Percentiles rank a stretch among this genome's conserved stretches.
These are phyloP conservation scores for Coemansia sp. DNA, from an alignment of 192 early-diverging fungal genomes.

Conservation along the genomic window DNA sequence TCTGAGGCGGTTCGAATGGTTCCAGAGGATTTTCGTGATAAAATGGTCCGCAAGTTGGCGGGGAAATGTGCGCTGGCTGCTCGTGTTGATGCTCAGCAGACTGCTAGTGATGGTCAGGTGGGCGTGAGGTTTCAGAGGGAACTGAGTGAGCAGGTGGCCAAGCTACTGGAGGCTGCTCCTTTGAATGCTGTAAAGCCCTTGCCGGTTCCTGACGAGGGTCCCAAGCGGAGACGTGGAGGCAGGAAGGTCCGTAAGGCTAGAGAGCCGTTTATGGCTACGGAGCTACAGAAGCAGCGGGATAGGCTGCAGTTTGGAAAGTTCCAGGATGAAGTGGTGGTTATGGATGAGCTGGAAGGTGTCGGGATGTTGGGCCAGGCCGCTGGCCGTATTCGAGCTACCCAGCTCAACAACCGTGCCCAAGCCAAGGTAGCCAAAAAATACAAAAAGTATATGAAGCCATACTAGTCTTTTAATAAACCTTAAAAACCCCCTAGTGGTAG, in stretches of 20 bases:
- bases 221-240: constrained; percentile 89
- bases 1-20: constrained; percentile 66
- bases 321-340: constrained; percentile 83
- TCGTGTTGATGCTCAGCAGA: constrained; percentile 77
- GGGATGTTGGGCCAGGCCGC: constrained; percentile 78
- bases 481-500: constrained; percentile 68
- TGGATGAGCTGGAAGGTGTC: constrained; percentile 82
- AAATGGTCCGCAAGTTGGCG: constrained; percentile 75
- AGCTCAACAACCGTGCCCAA: constrained; percentile 67
- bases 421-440: constrained; percentile 61
- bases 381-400: constrained; percentile 74
- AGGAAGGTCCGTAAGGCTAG: constrained; percentile 78
- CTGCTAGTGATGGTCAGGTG: constrained; percentile 66
- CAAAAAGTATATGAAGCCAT: constrained; percentile 54
- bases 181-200: constrained; percentile 81
- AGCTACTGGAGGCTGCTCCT: constrained; percentile 81
- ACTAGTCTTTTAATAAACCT: not conserved
- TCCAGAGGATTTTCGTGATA: constrained; percentile 73
- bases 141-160: constrained; percentile 83
- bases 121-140: constrained; percentile 74
- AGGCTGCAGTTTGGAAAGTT: constrained; percentile 87
- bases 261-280: constrained; percentile 79
- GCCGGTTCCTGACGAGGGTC: constrained; percentile 87
- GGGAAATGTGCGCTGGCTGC: constrained; percentile 84
- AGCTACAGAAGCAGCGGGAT: constrained; percentile 87